Base-by-base conservation (phyloP, 192 early-diverging fungal species). In the Coemansia furcata region DNA sequence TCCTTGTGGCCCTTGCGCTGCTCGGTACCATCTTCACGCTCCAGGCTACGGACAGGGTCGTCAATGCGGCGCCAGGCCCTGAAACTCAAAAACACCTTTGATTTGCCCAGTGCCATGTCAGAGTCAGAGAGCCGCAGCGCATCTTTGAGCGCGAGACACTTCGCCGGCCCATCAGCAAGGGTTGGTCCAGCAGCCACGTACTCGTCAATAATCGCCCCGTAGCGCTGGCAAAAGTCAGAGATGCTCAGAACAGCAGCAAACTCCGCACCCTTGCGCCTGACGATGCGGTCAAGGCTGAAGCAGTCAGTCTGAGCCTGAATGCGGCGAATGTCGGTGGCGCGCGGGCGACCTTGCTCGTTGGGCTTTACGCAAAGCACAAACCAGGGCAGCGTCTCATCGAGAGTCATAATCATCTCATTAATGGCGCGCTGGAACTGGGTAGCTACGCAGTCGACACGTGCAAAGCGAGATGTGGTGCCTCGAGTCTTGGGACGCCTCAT, bases 11-110 rank as follows among this genome's bases (percentile, higher is more conserved):
- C 14, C 52, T 30, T 43, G 93, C 68, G 58, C 66, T 87, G 82
- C 42, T 89, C 85, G 39, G 86, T 84, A 30, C 81, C 83, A 50
- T 94, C 71, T 62, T 66, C 63, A 62, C 81, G 81, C 68, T 83
- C 92, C 14, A 81, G 47, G 9, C 74, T 85, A 17, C 90, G 88
- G 57, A 98, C 79, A 14, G 79, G 82, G 66, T 91, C 89, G 74
- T 98, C 96, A 36, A 98, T 82, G 38, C 85, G 84, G 57, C 91
- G 85, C 96, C 95, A 98, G 8, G 86, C 84, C 1, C 38, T 64
- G 76, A 92, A 94, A 62, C 84, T 86, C 44, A 98, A 65, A 63
- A 89, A 95, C 19, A 95, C 81, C 67, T 91, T 83, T 19, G 71
- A 77, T 17, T 66, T 62, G 3, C 88, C 88, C 32, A 89, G 62